Conservation (phyloP, 306 rosid species). For the Alnus glutinosa region DNA sequence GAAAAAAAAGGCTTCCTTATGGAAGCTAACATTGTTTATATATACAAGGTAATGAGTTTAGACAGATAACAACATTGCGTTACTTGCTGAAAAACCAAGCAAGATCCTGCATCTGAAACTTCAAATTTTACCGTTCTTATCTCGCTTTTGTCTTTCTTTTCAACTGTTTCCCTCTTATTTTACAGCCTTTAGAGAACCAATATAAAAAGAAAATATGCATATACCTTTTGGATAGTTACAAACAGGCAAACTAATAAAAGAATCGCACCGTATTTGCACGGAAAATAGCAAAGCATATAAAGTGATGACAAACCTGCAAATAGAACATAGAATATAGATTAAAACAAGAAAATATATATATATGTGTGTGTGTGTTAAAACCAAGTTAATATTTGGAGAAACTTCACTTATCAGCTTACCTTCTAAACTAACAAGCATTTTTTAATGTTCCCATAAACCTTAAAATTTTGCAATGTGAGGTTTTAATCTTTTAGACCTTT, state of each 20-base stretch:
- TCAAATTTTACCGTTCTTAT: constrained; percentile 33
- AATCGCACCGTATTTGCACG: constrained; percentile 59
- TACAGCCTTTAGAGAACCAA: constrained; percentile 57
- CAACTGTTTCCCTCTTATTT: constrained; percentile 51
- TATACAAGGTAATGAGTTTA: constrained; percentile 26
- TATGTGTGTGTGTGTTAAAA: neutral
- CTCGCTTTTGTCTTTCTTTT: constrained; percentile 34
- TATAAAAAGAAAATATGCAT: constrained; percentile 47
- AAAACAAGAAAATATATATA: neutral
- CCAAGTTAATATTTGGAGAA: no score
- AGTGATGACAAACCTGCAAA: constrained; percentile 55
- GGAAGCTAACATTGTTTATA: constrained; percentile 23
- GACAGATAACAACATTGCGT: constrained; percentile 40
- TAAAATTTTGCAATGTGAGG: no score
- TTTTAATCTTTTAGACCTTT: no score
- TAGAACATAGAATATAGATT: neutral
- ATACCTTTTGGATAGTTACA: constrained; percentile 69
- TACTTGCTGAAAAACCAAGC: constrained; percentile 43
- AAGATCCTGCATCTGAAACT: constrained; percentile 41
- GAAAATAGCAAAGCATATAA: constrained; percentile 28
- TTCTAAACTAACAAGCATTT: no score
- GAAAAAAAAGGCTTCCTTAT: constrained; percentile 20
- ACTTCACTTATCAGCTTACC: no score
- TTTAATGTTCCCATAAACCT: no score
- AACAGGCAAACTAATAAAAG: constrained; percentile 82